These are phyloP conservation scores for Allium cepa DNA, from an alignment of 106 monocot species.

Conservation along the genomic window DNA sequence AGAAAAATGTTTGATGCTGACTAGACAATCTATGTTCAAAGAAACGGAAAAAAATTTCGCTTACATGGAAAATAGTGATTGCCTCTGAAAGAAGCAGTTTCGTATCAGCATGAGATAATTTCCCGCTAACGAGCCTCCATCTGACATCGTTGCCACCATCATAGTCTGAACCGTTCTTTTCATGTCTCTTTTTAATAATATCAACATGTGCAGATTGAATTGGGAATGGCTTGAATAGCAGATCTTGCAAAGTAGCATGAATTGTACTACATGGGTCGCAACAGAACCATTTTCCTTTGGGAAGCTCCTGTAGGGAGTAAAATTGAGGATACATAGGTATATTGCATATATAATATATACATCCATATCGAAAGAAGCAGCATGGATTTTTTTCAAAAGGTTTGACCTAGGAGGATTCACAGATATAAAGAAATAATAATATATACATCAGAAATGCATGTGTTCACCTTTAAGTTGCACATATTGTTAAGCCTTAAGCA, in stretches of 20 bases:
- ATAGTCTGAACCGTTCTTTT: conserved; percentile 34
- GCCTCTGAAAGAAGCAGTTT: conserved; percentile 70
- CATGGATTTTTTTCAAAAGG: too few species aligned
- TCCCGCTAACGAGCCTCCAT: conserved; percentile 86
- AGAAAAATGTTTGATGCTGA: background rate
- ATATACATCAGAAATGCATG: background rate
- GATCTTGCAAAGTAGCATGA: conserved; percentile 42
- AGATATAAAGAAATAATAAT: background rate
- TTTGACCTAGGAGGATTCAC: too few species aligned
- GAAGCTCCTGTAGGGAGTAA: conserved; percentile 56
- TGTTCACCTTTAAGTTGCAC: conserved; percentile 69
- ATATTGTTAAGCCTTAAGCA: conserved; percentile 81
- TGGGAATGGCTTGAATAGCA: conserved; percentile 42
- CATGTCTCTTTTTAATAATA: conserved; percentile 52
- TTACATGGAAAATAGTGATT: conserved; percentile 82
- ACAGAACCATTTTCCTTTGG: conserved; percentile 87
- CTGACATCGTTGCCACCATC: conserved; percentile 40
- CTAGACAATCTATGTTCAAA: background rate
- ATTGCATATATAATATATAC: too few species aligned
- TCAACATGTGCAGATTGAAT: conserved; percentile 34
- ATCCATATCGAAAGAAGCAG: too few species aligned
- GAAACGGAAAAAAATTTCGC: conserved; percentile 5
- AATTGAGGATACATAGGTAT: too few species aligned
- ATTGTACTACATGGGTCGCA: conserved; percentile 55
- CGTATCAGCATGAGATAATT: conserved; percentile 39